Percentiles rank a stretch among this genome's conserved stretches.
Evolutionary conservation across 75 land plant species (phyloP).

Genomic region (Azolla pinnata): DNA sequence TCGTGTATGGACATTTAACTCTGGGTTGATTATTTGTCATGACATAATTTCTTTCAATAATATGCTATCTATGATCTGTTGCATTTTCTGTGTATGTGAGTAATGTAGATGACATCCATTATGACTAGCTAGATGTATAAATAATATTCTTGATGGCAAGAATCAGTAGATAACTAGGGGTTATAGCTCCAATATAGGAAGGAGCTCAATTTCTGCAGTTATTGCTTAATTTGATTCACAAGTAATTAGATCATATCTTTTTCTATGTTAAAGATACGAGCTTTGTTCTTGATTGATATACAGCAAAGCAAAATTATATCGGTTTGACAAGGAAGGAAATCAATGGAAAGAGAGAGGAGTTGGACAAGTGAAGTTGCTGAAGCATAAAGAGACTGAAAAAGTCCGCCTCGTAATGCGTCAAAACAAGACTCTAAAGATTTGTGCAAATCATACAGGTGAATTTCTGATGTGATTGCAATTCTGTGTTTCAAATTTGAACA

Average conservation of each 20-base stretch:
- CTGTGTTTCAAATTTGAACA: too few species aligned
- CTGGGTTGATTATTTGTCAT: too few species aligned
- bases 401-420: conserved; percentile 85
- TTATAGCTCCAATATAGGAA: not conserved
- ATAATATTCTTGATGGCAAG: not conserved
- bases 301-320: conserved; percentile 83
- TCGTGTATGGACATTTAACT: too few species aligned
- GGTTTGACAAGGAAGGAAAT: conserved; percentile 69
- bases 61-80: too few species aligned
- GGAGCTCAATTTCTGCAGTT: not conserved
- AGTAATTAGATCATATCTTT: too few species aligned
- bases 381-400: conserved; percentile 70
- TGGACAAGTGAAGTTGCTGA: conserved; percentile 70
- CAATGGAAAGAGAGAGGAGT: conserved; percentile 96
- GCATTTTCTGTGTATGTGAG: too few species aligned
- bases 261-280: too few species aligned
- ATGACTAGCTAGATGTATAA: not conserved
- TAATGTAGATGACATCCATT: too few species aligned
- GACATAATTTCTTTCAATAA: too few species aligned
- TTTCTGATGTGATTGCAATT: not conserved
- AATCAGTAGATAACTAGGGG: not conserved
- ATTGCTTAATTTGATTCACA: not conserved
- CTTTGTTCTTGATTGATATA: too few species aligned
- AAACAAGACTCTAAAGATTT: conserved; percentile 86
- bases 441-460: conserved; percentile 73